Base-by-base conservation (phyloP, 2,329 filamentous ascomycete genomes). In the Penicillium sp. region DNA sequence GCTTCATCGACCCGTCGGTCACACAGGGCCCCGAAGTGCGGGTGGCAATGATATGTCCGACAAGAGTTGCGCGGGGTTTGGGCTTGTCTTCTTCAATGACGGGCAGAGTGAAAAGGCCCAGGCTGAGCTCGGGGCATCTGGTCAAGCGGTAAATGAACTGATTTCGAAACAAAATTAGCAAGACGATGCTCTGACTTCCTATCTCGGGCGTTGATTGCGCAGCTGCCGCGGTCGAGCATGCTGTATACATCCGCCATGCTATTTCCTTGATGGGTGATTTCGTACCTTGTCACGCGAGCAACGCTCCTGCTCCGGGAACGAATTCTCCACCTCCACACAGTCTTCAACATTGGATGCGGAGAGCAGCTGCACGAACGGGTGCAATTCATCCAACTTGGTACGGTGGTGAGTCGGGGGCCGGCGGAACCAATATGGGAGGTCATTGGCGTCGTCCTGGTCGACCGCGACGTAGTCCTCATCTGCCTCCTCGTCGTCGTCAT, bases 11-110 rank as follows among this genome's bases (percentile, higher is more conserved):
- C 6, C 77, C 77, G 62, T 95, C 89, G 1, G 83, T 87, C 47
- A 95, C 82, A 37, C 81, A 70, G 0, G 72, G 64, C 44, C 80
- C 79, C 32, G 76, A 75, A 32, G 84, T 86, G 57, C 87, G 84
- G 10, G 89, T 91, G 18, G 87, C 81, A 54, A 95, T 76, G 57
- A 92, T 78, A 69, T 95, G 88, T 33, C 82, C 90, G 42, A 95
- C 77, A 23, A 95, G 77, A 73, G 63, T 79, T 73, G 55, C 79
- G 78, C 66, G 74, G 69, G 72, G 88, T 81, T 58, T 88, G 77
- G 32, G 78, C 75, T 57, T 75, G 72, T 57, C 82, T 72, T 57
- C 74, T 67, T 58, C 80, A 67, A 52, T 79, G 70, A 58, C 74
- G 63, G 62, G 78, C 66, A 62, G 76, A 64, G 86, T 87, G 74